Percentiles rank a stretch among this genome's conserved stretches.
Conservation (phyloP, 371 early-diverging fungal genomes). For the Syncephalastrum contaminatum region DNA sequence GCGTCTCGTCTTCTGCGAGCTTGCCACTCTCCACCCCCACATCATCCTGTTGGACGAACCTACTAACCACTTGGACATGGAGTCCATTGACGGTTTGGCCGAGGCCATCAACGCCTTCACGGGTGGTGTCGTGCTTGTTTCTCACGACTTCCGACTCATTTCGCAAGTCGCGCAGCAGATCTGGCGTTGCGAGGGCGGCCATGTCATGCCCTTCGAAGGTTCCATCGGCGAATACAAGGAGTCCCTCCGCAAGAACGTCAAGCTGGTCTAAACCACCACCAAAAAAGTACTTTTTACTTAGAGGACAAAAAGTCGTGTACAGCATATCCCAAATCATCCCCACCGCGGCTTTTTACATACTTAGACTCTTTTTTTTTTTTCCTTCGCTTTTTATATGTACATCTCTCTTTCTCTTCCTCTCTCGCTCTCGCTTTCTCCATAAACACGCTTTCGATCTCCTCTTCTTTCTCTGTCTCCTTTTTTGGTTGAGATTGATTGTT, state of each 20-base stretch:
- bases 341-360: too few species aligned
- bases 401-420: conserved; percentile 1
- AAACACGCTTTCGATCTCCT: too few species aligned
- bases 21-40: conserved; percentile 88
- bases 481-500: neutral
- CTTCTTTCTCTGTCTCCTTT: conserved; percentile 6
- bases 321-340: too few species aligned
- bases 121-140: conserved; percentile 98
- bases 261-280: conserved; percentile 41
- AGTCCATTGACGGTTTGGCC: conserved; percentile 96
- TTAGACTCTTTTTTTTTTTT: too few species aligned
- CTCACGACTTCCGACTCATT: conserved; percentile 99
- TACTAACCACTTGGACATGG: conserved; percentile 92
- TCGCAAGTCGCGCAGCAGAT: conserved; percentile 95
- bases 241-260: conserved; percentile 75
- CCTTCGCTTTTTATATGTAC: conserved; percentile 6
- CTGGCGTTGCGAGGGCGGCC: conserved; percentile 91
- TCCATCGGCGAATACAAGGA: conserved; percentile 90
- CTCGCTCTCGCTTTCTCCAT: neutral
- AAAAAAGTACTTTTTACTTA: conserved; percentile 5
- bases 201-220: conserved; percentile 75
- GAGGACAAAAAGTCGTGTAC: neutral
- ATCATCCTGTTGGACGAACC: conserved; percentile 99
- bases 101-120: conserved; percentile 93
- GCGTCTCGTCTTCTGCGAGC: conserved; percentile 94